Evolutionary conservation across 371 early-diverging fungal genomes (phyloP).

Genomic region (Sporodiniella umbellata): DNA sequence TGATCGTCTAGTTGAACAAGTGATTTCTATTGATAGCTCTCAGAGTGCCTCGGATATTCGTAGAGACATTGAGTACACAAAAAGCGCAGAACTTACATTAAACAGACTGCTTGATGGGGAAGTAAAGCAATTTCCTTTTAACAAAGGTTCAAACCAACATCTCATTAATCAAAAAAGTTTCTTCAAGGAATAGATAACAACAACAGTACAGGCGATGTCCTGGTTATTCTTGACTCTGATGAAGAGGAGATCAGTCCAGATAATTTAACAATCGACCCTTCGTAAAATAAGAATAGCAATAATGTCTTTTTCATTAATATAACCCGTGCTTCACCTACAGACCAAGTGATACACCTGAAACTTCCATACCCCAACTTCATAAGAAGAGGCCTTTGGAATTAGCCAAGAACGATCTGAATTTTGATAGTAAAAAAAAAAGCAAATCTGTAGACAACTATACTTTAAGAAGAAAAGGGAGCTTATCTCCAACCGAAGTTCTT

Average conservation of each 20-base stretch:
- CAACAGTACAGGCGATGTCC: neutral
- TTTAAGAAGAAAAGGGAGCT: too few species aligned
- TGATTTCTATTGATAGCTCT: constrained; percentile 20
- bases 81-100: constrained; percentile 44
- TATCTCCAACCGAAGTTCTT: too few species aligned
- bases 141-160: too few species aligned
- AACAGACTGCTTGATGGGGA: constrained; percentile 54
- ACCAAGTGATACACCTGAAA: too few species aligned
- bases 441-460: too few species aligned
- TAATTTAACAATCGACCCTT: neutral
- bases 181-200: constrained; percentile 26
- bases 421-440: too few species aligned
- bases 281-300: neutral
- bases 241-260: constrained; percentile 3
- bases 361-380: too few species aligned
- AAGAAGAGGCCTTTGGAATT: too few species aligned
- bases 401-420: too few species aligned
- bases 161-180: constrained; percentile 24
- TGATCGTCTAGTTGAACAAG: constrained; percentile 27
- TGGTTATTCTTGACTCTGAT: constrained; percentile 22
- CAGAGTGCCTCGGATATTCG: constrained; percentile 30
- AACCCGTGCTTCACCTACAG: too few species aligned
- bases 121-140: constrained; percentile 17
- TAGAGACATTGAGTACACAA: constrained; percentile 42
- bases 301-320: neutral